Base-by-base conservation (phyloP, 1,139 yeast genomes). In the Yamadazyma sp. region DNA sequence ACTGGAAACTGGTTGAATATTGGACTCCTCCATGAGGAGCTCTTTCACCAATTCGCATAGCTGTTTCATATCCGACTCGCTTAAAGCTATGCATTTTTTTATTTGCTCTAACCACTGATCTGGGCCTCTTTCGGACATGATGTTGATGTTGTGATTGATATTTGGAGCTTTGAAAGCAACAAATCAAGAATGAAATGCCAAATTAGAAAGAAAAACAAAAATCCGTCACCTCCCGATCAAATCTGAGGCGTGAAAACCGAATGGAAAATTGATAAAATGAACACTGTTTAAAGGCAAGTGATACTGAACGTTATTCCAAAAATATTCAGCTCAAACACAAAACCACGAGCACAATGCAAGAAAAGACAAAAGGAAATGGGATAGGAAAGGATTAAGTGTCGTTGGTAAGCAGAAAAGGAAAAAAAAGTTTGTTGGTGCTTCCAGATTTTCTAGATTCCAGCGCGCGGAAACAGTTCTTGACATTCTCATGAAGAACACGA, bases 91-190 rank as follows among this genome's bases (percentile, higher is more conserved):
- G 65, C 98, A 92, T 60, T 87, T 86, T 60, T 84, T 84, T 56
- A 91, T 87, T 55, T 87, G 92, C 61, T 91, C 98, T 46, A 92
- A 77, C 98, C 98, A 92, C 55, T 83, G 88, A 55, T 91, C 97
- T 26, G 98, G 98, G 37, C 95, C 95, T 66, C 92, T 72, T 60
- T 84, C 91, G 32, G 76, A 69, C 89, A 83, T 83, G 12, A 6
- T 11, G 11, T 24, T 7, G n/a, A n/a, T n/a, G n/a, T n/a, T n/a
- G n/a, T n/a, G n/a, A n/a, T n/a, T n/a, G n/a, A n/a, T n/a, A n/a
- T n/a, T n/a, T n/a, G n/a, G n/a, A n/a, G n/a, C n/a, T n/a, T n/a
- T n/a, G n/a, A n/a, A n/a, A n/a, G n/a, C n/a, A n/a, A n/a, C n/a
- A n/a, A 20, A 20, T 20, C 22, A 5, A 20, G 8, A 8, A 6